Evolutionary conservation across 202 grass and related monocot species (phyloP), one percentile per base, ranked within the genome.

Genomic region (Digitaria exilis): DNA sequence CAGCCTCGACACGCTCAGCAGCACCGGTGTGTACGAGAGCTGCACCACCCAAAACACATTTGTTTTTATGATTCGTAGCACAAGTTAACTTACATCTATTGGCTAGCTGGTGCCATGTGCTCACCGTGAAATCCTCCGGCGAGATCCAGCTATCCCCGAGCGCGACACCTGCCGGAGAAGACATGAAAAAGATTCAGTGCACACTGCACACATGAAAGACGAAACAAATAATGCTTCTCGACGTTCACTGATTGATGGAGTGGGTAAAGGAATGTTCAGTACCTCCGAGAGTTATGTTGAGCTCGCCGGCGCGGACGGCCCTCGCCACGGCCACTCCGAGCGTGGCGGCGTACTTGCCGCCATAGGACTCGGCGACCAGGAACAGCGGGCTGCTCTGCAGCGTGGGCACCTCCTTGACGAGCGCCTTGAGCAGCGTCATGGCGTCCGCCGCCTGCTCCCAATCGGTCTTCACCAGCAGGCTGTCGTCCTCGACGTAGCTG

Each of bases 101-200:
- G n/a, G n/a, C n/a, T n/a, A n/a, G n/a, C 24, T 60, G 24, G 2
- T 60, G 57, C 13, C 24, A 60, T 60, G 7, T 39, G 4, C 85
- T 90, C 61, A 91, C 95, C 81, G 88, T 65, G 75, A 91, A 94
- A 85, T 97, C 95, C 77, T 82, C 90, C 0, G 95, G 92, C 21
- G 88, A 97, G 82, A 94, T 87, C 78, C 82, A 97, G 83, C 92
- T 97, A 81, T 93, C 90, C 10, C 92, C 95, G 65, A 97, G 81
- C 69, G 84, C 92, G 52, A 97, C 88, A 28, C 95, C 91, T 95
- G 77, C 12, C n/a, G 11, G n/a, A n/a, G n/a, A n/a, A n/a, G n/a
- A n/a, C n/a, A n/a, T n/a, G n/a, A n/a, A n/a, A n/a, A n/a, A n/a
- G n/a, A n/a, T n/a, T n/a, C n/a, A n/a, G n/a, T n/a, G n/a, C n/a